These are phyloP conservation scores for Lathyrus sativus DNA, from an alignment of 306 rosid species.

Conservation along the genomic window DNA sequence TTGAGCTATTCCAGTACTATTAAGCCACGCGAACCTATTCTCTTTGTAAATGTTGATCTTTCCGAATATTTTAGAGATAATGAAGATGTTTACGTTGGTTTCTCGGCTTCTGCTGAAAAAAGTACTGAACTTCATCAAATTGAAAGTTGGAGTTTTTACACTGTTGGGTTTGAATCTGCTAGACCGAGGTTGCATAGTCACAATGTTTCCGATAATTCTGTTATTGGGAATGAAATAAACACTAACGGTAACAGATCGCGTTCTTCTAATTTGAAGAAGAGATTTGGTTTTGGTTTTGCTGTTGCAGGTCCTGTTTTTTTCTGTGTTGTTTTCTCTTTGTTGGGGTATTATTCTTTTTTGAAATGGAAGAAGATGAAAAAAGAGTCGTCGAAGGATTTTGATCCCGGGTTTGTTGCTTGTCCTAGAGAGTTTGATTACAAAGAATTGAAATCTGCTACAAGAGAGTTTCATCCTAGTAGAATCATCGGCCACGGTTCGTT, in stretches of 20 bases:
- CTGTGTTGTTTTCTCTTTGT: slow-evolving; percentile 43
- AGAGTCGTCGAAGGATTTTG: slow-evolving; percentile 39
- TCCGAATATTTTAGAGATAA: slow-evolving; percentile 43
- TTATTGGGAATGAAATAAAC: slow-evolving; percentile 11
- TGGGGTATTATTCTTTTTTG: slow-evolving; percentile 45
- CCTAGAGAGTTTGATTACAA: slow-evolving; percentile 66
- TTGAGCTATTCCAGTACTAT: slow-evolving; percentile 47
- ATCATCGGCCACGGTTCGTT: slow-evolving; percentile 74
- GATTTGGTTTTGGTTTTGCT: slow-evolving; percentile 54
- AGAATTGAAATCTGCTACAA: slow-evolving; percentile 59
- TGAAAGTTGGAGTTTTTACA: slow-evolving; percentile 61
- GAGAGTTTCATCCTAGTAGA: slow-evolving; percentile 72
- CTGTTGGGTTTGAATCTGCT: slow-evolving; percentile 48
- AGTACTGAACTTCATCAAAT: slow-evolving; percentile 66
- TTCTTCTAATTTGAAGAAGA: neutral
- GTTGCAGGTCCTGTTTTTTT: slow-evolving; percentile 56
- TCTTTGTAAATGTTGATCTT: slow-evolving; percentile 51
- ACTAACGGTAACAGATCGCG: neutral
- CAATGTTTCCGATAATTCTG: slow-evolving; percentile 64
- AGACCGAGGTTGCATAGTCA: slow-evolving; percentile 45
- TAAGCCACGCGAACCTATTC: slow-evolving; percentile 53
- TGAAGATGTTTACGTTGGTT: slow-evolving; percentile 46
- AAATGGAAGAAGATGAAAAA: slow-evolving; percentile 43
- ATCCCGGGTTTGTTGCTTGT: slow-evolving; percentile 53
- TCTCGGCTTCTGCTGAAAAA: slow-evolving; percentile 68